Conservation (phyloP, 345 rosid genomes). For the Heritiera littoralis region DNA sequence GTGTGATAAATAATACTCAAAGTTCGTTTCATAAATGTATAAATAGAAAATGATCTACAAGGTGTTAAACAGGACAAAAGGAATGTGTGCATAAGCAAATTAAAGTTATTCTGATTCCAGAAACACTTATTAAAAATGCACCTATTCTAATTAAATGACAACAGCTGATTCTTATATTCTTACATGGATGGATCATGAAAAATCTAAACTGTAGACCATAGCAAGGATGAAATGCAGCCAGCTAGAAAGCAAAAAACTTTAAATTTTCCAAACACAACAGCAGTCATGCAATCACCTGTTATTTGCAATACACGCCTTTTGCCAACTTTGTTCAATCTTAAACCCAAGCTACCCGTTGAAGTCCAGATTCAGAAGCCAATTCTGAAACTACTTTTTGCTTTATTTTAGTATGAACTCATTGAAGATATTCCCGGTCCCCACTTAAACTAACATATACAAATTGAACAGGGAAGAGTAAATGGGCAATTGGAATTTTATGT, state of each 20-base stretch:
- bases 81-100: too few relatives aligned
- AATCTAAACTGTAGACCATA: not conserved
- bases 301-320: not conserved
- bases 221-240: not conserved
- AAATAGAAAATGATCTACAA: too few relatives aligned
- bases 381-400: not conserved
- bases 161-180: too few relatives aligned
- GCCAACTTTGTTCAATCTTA: not conserved
- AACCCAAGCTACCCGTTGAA: not conserved
- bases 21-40: too few relatives aligned
- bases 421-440: not conserved
- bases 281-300: not conserved
- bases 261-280: not conserved
- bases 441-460: not conserved
- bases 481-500: not conserved
- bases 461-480: not conserved
- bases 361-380: not conserved
- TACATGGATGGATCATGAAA: too few relatives aligned
- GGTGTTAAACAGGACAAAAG: too few relatives aligned
- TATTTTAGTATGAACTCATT: not conserved
- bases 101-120: too few relatives aligned
- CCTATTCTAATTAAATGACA: too few relatives aligned
- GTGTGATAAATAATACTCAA: not conserved
- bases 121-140: too few relatives aligned
- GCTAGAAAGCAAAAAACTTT: not conserved